Evolutionary conservation across 345 rosid species (phyloP).

Genomic region (Citrus sinensis): DVS_A1.0 CM039162.1:24054001-24054500

Average conservation of each 20-base stretch:
- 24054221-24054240: conserved; percentile 53
- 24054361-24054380: neutral
- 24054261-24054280: conserved; percentile 7
- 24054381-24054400: conserved; percentile 23
- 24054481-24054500: no score
- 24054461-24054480: no score
- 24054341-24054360: conserved; percentile 4
- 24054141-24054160: conserved; percentile 36
- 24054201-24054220: conserved; percentile 39
- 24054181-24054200: conserved; percentile 2
- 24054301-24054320: conserved; percentile 21
- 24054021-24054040: conserved; percentile 23
- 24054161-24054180: conserved; percentile 18
- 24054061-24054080: conserved; percentile 36
- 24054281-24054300: conserved; percentile 13
- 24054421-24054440: no score
- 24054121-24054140: conserved; percentile 40
- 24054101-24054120: conserved; percentile 40
- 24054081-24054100: conserved; percentile 31
- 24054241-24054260: conserved; percentile 23
- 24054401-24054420: neutral
- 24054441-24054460: no score
- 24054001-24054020: conserved; percentile 7
- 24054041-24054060: conserved; percentile 30
- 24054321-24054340: conserved; percentile 16